phyloP scores from a whole-genome alignment of 805 yeast genomes.

The Wickerhamia fluorescens region DNA sequence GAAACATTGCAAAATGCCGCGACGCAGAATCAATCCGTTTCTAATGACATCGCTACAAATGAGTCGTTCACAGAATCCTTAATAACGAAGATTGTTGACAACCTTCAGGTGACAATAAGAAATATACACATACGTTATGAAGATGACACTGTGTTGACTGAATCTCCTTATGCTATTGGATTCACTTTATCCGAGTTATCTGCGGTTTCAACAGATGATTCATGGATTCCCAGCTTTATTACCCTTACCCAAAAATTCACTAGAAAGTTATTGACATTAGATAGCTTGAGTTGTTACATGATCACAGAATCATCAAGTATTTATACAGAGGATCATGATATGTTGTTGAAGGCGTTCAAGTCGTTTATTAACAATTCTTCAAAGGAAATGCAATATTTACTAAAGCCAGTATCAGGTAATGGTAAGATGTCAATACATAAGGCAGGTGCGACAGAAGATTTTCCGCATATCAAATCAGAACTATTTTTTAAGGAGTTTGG shows the following conservation, averaged over 20 bases:
- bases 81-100: constrained; percentile 85
- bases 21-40: constrained; percentile 17
- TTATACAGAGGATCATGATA: constrained; percentile 40
- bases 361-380: constrained; percentile 22
- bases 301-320: constrained; percentile 48
- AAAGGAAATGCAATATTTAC: constrained; percentile 43
- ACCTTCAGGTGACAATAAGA: constrained; percentile 82
- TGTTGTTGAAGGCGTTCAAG: constrained; percentile 43
- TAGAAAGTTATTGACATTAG: constrained; percentile 68
- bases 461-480: constrained; percentile 68
- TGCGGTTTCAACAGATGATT: constrained; percentile 80
- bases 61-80: constrained; percentile 83
- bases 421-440: constrained; percentile 82
- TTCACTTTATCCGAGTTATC: constrained; percentile 77
- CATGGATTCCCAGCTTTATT: constrained; percentile 83
- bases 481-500: constrained; percentile 84
- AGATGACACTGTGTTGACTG: constrained; percentile 66
- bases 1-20: constrained; percentile 53
- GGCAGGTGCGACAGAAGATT: constrained; percentile 56
- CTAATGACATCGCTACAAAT: constrained; percentile 42
- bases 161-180: constrained; percentile 75
- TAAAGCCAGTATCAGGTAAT: constrained; percentile 83
- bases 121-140: constrained; percentile 92
- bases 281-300: constrained; percentile 76
- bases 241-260: constrained; percentile 61